Evolutionary conservation across 73 alveolate species (phyloP).

Genomic region (Breviolum minutum): DNA sequence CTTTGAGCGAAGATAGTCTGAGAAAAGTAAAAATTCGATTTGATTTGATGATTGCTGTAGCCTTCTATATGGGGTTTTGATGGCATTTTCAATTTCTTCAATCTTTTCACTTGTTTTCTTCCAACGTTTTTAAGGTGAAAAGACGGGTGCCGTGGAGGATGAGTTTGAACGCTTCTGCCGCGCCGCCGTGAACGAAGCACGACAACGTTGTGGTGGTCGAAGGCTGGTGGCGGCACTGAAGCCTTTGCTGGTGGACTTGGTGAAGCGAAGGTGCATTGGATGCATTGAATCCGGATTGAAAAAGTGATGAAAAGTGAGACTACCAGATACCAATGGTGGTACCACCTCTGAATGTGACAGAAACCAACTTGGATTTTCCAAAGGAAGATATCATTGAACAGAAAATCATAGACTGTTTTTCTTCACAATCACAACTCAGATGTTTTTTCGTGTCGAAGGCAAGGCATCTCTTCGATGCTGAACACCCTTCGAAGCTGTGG

Average conservation of each 20-base stretch:
- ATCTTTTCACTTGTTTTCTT: neutral
- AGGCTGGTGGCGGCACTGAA: conserved; percentile 81
- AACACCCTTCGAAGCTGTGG: conserved; percentile 83
- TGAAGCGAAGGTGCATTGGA: conserved; percentile 18
- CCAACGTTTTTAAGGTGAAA: neutral
- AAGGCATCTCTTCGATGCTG: conserved; percentile 85
- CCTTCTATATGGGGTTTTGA: no score
- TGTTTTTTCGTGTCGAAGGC: neutral
- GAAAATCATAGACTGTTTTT: no score
- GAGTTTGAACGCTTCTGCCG: conserved; percentile 90
- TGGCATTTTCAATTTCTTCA: neutral
- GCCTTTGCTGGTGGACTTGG: conserved; percentile 88
- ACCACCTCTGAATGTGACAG: no score
- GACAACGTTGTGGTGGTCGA: conserved; percentile 91
- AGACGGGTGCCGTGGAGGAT: conserved; percentile 90
- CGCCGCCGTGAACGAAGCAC: conserved; percentile 65
- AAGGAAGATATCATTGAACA: no score
- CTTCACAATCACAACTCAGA: no score
- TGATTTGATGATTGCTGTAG: neutral
- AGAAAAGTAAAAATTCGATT: no score
- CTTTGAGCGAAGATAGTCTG: no score
- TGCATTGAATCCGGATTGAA: no score
- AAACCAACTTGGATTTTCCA: no score
- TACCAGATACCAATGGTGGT: no score
- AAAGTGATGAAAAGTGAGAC: no score